Evolutionary conservation across 805 yeast genomes (phyloP).

Genomic region (Grigorovia transvaalensis): DNA sequence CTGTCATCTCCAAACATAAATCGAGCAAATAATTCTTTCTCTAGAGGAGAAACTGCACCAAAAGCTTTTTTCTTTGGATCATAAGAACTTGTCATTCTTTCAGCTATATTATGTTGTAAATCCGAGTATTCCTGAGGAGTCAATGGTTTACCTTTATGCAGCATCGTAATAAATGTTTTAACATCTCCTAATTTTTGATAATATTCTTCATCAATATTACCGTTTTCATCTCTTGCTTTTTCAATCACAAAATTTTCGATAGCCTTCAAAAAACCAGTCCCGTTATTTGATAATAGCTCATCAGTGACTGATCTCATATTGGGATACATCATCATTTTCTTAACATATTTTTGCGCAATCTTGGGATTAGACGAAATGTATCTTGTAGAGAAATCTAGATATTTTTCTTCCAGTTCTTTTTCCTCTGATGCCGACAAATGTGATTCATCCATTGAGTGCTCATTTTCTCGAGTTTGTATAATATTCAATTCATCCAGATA

Average conservation of each 20-base stretch:
- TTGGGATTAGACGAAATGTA: conserved; percentile 27
- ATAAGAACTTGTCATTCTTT: conserved; percentile 24
- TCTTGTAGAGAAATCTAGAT: conserved; percentile 23
- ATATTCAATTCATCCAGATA: neutral
- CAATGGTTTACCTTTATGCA: conserved; percentile 23
- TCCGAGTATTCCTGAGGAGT: conserved; percentile 24
- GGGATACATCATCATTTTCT: conserved; percentile 27
- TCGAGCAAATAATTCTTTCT: conserved; percentile 23
- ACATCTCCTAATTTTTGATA: conserved; percentile 15
- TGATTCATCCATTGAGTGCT: neutral
- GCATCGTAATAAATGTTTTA: conserved; percentile 20
- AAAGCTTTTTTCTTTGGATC: conserved; percentile 21
- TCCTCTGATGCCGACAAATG: conserved; percentile 4
- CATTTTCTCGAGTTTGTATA: neutral
- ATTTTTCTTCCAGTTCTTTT: conserved; percentile 15
- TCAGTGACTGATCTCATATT: conserved; percentile 61
- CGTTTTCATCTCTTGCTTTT: conserved; percentile 8
- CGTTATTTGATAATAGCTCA: conserved; percentile 59
- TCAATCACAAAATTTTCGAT: conserved; percentile 65
- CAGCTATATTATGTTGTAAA: conserved; percentile 25
- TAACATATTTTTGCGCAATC: conserved; percentile 26
- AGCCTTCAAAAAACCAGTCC: conserved; percentile 66
- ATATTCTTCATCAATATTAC: conserved; percentile 3
- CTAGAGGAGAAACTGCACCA: conserved; percentile 20
- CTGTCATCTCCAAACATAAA: conserved; percentile 25